Conservation (phyloP, 2,329 filamentous ascomycete genomes). For the Cercospora berteroae region DNA sequence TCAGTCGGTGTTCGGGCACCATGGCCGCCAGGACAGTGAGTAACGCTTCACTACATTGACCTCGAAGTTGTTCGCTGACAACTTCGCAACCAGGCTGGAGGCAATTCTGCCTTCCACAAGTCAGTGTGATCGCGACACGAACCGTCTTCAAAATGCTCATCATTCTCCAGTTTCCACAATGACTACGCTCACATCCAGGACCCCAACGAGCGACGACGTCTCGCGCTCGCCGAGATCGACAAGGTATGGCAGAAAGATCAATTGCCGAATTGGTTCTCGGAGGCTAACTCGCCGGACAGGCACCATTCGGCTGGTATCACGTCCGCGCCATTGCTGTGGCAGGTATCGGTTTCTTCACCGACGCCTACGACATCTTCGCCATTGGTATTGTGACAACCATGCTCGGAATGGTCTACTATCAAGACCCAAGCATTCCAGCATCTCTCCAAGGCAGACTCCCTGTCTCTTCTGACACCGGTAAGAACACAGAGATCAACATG, state of each 20-base stretch:
- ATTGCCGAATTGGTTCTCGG: not conserved
- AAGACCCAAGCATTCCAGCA: conserved; percentile 27
- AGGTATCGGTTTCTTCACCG: conserved; percentile 85
- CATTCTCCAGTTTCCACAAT: conserved; percentile 59
- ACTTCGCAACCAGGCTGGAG: conserved; percentile 45
- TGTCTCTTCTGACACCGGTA: conserved; percentile 63
- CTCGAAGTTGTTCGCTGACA: not conserved
- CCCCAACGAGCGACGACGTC: conserved; percentile 73
- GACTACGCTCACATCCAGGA: conserved; percentile 65
- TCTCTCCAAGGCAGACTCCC: conserved; percentile 57
- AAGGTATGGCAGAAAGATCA: conserved; percentile 41
- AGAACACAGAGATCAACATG: not conserved
- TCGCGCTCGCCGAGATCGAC: conserved; percentile 79
- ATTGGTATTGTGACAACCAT: conserved; percentile 71
- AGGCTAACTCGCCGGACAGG: conserved; percentile 34
- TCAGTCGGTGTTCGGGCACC: not conserved
- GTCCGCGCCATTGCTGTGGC: conserved; percentile 73
- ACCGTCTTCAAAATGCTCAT: not conserved
- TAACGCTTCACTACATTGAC: not conserved
- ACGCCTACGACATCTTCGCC: conserved; percentile 76
- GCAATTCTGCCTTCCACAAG: conserved; percentile 71
- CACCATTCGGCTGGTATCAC: conserved; percentile 81
- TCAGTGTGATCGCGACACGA: not conserved
- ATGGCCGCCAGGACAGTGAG: not conserved
- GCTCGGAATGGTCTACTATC: conserved; percentile 76